Percentiles rank a stretch among this genome's conserved stretches.
Conservation (phyloP, 345 rosid genomes). For the Camelina laxa region DNA sequence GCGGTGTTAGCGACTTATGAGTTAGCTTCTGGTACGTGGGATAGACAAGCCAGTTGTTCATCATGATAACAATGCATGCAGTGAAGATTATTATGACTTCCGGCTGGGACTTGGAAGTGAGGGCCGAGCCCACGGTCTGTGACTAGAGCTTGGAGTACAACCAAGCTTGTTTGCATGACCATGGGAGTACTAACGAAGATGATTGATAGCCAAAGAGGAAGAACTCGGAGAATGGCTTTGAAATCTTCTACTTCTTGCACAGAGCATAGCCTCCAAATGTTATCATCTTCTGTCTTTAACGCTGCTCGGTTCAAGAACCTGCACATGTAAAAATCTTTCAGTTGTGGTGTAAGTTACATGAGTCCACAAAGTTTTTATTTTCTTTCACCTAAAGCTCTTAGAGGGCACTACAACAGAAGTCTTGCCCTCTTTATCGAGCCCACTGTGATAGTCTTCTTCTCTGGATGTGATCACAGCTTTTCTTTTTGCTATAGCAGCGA, state of each 20-base stretch:
- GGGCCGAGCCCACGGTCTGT: constrained; percentile 52
- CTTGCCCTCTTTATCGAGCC: background rate
- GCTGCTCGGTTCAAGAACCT: constrained; percentile 44
- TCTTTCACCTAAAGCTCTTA: constrained; percentile 48
- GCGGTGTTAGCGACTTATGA: constrained; percentile 28
- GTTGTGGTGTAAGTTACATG: background rate
- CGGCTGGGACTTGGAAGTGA: constrained; percentile 55
- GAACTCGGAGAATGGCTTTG: constrained; percentile 51
- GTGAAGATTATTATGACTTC: constrained; percentile 46
- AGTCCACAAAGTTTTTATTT: background rate
- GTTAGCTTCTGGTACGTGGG: constrained; percentile 51
- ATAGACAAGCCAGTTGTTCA: constrained; percentile 44
- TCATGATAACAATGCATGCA: constrained; percentile 29
- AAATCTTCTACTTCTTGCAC: constrained; percentile 64
- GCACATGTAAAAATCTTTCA: background rate
- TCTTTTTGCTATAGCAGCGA: constrained; percentile 49
- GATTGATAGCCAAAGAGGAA: constrained; percentile 47
- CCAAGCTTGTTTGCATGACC: constrained; percentile 42
- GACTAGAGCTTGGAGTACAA: constrained; percentile 57
- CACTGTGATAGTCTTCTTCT: constrained; percentile 42
- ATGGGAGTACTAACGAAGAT: constrained; percentile 47
- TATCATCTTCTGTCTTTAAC: constrained; percentile 48
- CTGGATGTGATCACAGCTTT: constrained; percentile 38
- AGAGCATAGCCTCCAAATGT: constrained; percentile 57
- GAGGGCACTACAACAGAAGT: constrained; percentile 20